phyloP scores from a whole-genome alignment of 1,139 yeast species.

The Spathaspora jeffriesii region DNA sequence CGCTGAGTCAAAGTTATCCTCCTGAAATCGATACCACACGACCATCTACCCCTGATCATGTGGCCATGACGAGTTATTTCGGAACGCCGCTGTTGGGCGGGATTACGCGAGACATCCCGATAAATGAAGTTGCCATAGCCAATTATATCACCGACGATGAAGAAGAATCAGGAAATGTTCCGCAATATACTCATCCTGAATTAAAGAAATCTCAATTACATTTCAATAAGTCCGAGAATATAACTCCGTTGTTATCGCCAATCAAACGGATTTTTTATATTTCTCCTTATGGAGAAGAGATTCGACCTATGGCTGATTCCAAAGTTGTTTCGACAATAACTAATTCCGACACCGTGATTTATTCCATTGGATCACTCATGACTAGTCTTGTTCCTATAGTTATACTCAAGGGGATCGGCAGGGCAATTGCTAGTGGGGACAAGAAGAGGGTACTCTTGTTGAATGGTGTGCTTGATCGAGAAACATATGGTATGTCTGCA shows the following conservation, averaged over 20 bases:
- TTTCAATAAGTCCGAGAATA: conserved; percentile 56
- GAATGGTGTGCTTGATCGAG: conserved; percentile 77
- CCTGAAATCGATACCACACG: conserved; percentile 42
- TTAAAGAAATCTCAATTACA: conserved; percentile 72
- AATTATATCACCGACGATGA: conserved; percentile 4
- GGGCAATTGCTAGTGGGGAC: conserved; percentile 41
- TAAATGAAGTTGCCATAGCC: conserved; percentile 16
- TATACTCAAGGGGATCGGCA: conserved; percentile 72
- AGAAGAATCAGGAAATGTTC: conserved; percentile 54
- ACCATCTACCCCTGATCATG: conserved; percentile 32
- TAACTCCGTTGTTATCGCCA: conserved; percentile 71
- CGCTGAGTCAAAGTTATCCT: conserved; percentile 29
- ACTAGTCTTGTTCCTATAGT: conserved; percentile 83
- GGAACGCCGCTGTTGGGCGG: conserved; percentile 15
- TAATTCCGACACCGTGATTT: conserved; percentile 58
- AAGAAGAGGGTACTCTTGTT: conserved; percentile 57
- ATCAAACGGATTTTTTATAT: conserved; percentile 75
- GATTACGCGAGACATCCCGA: conserved; percentile 12
- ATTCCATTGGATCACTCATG: conserved; percentile 86
- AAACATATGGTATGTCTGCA: conserved; percentile 69
- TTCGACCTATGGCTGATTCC: conserved; percentile 73
- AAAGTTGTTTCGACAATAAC: conserved; percentile 58
- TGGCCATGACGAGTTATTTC: conserved; percentile 15
- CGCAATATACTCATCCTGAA: conserved; percentile 82
- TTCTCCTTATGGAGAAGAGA: conserved; percentile 88